Percentiles rank a stretch among this genome's conserved stretches.
phyloP scores from a whole-genome alignment of 371 early-diverging fungal species.

The Parasitella parasitica region DNA sequence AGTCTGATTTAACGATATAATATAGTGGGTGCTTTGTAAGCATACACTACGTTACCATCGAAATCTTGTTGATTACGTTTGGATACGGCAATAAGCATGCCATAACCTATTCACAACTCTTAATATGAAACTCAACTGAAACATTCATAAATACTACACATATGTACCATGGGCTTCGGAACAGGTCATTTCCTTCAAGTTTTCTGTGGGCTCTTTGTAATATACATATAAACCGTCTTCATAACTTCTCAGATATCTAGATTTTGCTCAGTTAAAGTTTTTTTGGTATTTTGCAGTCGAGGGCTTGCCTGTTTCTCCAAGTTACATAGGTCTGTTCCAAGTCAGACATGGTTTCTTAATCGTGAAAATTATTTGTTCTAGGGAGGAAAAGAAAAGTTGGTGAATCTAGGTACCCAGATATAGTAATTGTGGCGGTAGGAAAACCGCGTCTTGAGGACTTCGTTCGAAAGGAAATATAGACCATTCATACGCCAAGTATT shows the following conservation, averaged over 20 bases:
- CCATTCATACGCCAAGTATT: no score
- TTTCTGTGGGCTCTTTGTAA: conserved; percentile 46
- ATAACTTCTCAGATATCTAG: conserved; percentile 47
- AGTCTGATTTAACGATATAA: not conserved
- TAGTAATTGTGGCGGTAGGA: conserved; percentile 3
- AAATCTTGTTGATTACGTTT: conserved; percentile 61
- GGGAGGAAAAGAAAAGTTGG: not conserved
- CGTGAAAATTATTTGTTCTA: not conserved
- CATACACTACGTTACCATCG: conserved; percentile 39
- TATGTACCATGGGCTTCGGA: conserved; percentile 51
- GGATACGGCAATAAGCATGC: conserved; percentile 61
- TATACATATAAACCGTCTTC: conserved; percentile 45
- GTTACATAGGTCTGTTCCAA: conserved; percentile 33
- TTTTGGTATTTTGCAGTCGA: no score
- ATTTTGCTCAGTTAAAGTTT: no score
- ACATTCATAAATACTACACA: not conserved
- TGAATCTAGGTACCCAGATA: not conserved
- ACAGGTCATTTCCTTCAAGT: conserved; percentile 41
- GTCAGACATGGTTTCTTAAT: conserved; percentile 23
- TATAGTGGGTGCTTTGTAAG: no score
- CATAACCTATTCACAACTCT: conserved; percentile 65
- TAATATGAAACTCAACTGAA: no score
- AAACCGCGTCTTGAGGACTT: not conserved
- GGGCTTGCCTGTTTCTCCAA: conserved; percentile 38
- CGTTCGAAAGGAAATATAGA: no score